A percentile compares a stretch with the other conserved stretches of the same genome.
phyloP scores from a whole-genome alignment of 2,329 filamentous ascomycete genomes.

The Neofusicoccum umdonicola region DNA sequence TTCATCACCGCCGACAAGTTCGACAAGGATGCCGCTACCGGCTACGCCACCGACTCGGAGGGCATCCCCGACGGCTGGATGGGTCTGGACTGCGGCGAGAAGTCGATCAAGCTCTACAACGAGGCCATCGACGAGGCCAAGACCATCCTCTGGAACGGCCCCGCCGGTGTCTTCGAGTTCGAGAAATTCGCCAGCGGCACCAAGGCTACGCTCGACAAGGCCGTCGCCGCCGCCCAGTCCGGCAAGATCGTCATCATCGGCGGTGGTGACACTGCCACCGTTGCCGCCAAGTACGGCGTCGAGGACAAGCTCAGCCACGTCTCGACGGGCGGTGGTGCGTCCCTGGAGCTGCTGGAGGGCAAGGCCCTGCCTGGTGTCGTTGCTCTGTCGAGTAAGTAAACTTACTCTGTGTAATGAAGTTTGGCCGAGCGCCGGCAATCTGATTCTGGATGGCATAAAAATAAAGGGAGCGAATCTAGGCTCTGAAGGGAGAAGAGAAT shows the following conservation, averaged over 20 bases:
- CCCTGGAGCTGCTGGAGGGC: slow-evolving; percentile 93
- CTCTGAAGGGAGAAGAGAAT: slow-evolving; percentile 9
- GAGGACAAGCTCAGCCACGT: slow-evolving; percentile 98
- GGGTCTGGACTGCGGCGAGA: slow-evolving; percentile 90
- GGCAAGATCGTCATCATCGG: slow-evolving; percentile 98
- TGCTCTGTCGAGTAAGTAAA: slow-evolving; percentile 77
- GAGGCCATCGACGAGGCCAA: slow-evolving; percentile 81
- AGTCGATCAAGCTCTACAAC: slow-evolving; percentile 87
- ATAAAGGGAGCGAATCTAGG: slow-evolving; percentile 13
- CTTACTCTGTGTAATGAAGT: neutral
- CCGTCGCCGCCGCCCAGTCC: slow-evolving; percentile 72
- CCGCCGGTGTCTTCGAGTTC: slow-evolving; percentile 95
- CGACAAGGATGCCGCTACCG: slow-evolving; percentile 74
- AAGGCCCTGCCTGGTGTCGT: slow-evolving; percentile 94
- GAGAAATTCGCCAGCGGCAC: slow-evolving; percentile 91
- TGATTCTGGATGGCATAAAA: slow-evolving; percentile 16
- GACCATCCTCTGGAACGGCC: slow-evolving; percentile 99
- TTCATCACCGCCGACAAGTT: slow-evolving; percentile 98
- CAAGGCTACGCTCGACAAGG: slow-evolving; percentile 86
- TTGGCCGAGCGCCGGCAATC: neutral
- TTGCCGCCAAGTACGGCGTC: slow-evolving; percentile 93
- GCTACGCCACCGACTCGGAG: slow-evolving; percentile 77
- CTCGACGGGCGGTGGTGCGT: slow-evolving; percentile 93
- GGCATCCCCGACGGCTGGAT: slow-evolving; percentile 98
- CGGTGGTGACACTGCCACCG: slow-evolving; percentile 95